Base-by-base conservation (phyloP, 2,329 filamentous ascomycete genomes). In the Ophidiomyces ophidiicola region DNA sequence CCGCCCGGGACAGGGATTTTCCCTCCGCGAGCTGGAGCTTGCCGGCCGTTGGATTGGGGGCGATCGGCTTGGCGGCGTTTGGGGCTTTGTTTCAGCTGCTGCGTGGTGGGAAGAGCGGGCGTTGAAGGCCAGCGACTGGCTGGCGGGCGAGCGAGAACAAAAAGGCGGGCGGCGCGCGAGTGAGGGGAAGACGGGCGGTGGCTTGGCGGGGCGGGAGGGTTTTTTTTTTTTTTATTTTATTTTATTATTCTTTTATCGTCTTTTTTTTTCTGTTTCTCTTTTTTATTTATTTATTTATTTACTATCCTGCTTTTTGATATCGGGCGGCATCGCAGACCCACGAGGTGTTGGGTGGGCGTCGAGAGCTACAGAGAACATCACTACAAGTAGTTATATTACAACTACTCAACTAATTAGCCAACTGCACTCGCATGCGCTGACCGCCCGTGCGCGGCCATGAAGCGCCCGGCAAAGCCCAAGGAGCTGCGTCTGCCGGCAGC, bases 31-130 rank as follows among this genome's bases (percentile, higher is more conserved):
- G n/a, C n/a, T n/a, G n/a, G n/a, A n/a, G n/a, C n/a, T n/a, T n/a
- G n/a, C n/a, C n/a, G n/a, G n/a, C n/a, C n/a, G n/a, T n/a, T n/a
- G n/a, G n/a, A n/a, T n/a, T n/a, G n/a, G n/a, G n/a, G n/a, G n/a
- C n/a, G n/a, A n/a, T n/a, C 15, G 4, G 25, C 37, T 39, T 39
- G 37, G 37, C 37, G 20, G 18, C 29, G 37, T 39, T 39, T 39
- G 37, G 37, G 23, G 37, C 37, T 39, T 39, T 33, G 37, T 39
- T 39, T 39, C 37, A 39, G 37, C 21, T n/a, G 21, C 24, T 17
- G n/a, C 10, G 4, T 15, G 12, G 17, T 15, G 18, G 20, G 32
- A 5, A 6, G n/a, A n/a, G n/a, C n/a, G n/a, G n/a, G n/a, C n/a
- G n/a, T n/a, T n/a, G n/a, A n/a, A n/a, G n/a, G n/a, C n/a, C n/a